Evolutionary conservation across 805 yeast genomes (phyloP), one percentile per base, ranked within the genome.

Genomic region (Zygoascus flipseniorum): DNA sequence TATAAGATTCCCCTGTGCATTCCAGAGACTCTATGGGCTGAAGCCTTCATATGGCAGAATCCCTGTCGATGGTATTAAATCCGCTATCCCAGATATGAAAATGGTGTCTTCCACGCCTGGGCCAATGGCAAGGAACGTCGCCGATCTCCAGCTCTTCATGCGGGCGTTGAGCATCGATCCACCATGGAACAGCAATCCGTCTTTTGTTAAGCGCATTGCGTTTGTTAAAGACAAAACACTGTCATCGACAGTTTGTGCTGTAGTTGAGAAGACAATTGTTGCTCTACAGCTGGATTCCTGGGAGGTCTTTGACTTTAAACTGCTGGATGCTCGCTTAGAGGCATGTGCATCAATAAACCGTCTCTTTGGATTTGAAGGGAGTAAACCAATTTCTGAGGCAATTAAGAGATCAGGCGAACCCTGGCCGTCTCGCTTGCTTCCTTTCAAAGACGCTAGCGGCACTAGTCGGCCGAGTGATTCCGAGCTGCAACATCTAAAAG

Each of bases 141-240:
- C 80, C 5, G 90, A 84, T 67, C 68, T 85, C 56, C 88, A 83
- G 13, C 69, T 79, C 52, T 82, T 82, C 72, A 83, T 83, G 88
- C 73, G 77, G 54, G 31, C 50, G 13, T 35, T 52, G 16, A 43
- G 56, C 5, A 56, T 26, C 18, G 43, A 50, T 20, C 49, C 59
- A 51, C 59, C 62, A 2, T 60, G 62, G 62, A 20, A 8, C 16
- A 13, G 9, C 13, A n/a, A 8, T n/a, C 16, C 39, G 5, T 11
- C 39, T 35, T 35, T 35, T 35, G 16, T 4, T 35, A 35, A 35
- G 8, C 39, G 39, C 13, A n/a, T 35, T 16, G 48, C 48, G 5
- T 45, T 18, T 13, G 10, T 19, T 8, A 20, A 20, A 18, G 48
- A 45, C 20, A n/a, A 16, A n/a, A 20, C 44, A 5, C 14, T 39